Evolutionary conservation across 2,329 filamentous ascomycete species (phyloP).

Genomic region (Pezizomycotina sp.): DNA sequence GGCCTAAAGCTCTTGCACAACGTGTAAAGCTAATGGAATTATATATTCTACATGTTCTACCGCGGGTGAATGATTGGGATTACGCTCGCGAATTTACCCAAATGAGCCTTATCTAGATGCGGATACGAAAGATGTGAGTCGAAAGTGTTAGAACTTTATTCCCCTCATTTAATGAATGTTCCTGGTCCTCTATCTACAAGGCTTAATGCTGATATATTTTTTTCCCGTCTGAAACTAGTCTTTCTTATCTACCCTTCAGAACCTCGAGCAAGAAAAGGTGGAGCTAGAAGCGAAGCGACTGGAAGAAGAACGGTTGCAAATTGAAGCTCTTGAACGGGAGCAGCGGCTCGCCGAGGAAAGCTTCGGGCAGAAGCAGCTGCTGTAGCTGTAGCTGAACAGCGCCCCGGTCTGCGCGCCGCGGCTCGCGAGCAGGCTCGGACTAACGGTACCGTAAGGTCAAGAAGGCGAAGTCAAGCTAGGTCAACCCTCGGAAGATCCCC

Average conservation of each 20-base stretch:
- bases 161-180: not conserved
- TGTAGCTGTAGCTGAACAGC: constrained; percentile 39
- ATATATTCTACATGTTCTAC: constrained; percentile 87
- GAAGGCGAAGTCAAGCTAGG: constrained; percentile 35
- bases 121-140: constrained; percentile 35
- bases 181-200: constrained; percentile 1
- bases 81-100: constrained; percentile 84
- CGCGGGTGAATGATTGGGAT: constrained; percentile 88
- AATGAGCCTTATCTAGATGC: constrained; percentile 79
- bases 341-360: constrained; percentile 32
- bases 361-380: constrained; percentile 42
- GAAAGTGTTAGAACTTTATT: not conserved
- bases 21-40: constrained; percentile 86
- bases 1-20: constrained; percentile 23
- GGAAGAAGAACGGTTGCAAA: constrained; percentile 45
- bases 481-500: constrained; percentile 32
- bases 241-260: constrained; percentile 72
- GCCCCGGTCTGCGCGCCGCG: constrained; percentile 32
- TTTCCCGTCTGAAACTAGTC: constrained; percentile 47
- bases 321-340: constrained; percentile 38
- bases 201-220: not conserved
- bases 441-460: constrained; percentile 39
- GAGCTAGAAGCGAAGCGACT: constrained; percentile 48
- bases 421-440: constrained; percentile 33
- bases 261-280: constrained; percentile 66